Percentiles rank a stretch among this genome's conserved stretches.
Conservation (phyloP, 164 flowering plant genomes). For the Kalanchoe fedtschenkoi region DNA sequence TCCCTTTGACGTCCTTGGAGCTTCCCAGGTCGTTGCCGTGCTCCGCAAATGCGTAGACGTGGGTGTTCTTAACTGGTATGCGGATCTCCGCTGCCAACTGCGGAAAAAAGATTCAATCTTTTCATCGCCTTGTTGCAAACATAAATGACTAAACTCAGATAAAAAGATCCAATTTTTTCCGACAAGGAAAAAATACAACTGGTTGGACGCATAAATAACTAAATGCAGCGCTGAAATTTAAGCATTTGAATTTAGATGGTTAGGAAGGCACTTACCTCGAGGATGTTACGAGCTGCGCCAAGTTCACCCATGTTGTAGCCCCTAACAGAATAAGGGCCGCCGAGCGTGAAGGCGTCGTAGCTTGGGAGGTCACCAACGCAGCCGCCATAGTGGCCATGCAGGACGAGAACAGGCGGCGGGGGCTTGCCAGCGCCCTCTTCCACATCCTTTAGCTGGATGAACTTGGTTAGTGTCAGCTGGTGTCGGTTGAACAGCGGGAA, state of each 20-base stretch:
- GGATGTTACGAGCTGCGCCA: constrained; percentile 91
- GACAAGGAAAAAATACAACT: too few species aligned
- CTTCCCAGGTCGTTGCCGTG: constrained; percentile 96
- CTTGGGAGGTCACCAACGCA: constrained; percentile 99
- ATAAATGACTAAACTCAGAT: too few species aligned
- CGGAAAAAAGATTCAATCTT: too few species aligned
- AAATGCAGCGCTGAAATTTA: too few species aligned
- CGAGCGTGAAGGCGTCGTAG: constrained; percentile 94
- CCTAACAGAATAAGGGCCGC: constrained; percentile 97
- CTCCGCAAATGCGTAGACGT: constrained; percentile 85
- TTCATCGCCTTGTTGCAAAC: too few species aligned
- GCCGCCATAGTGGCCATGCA: constrained; percentile 92
- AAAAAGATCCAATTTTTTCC: too few species aligned
- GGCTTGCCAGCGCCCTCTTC: constrained; percentile 88
- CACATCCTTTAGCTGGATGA: constrained; percentile 75
- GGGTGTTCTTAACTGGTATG: constrained; percentile 75
- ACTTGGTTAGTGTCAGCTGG: constrained; percentile 72
- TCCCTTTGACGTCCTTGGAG: constrained; percentile 93
- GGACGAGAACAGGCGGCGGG: constrained; percentile 91
- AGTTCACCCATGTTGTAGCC: constrained; percentile 99
- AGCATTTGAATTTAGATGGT: too few species aligned
- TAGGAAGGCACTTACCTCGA: too few species aligned
- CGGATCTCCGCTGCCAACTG: constrained; percentile 91
- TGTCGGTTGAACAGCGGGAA: constrained; percentile 95
- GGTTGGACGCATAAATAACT: too few species aligned